Evolutionary conservation across 768 basidiomycete genomes (phyloP), one percentile per base, ranked within the genome.

Genomic region (Leccinellum albellum): DNA sequence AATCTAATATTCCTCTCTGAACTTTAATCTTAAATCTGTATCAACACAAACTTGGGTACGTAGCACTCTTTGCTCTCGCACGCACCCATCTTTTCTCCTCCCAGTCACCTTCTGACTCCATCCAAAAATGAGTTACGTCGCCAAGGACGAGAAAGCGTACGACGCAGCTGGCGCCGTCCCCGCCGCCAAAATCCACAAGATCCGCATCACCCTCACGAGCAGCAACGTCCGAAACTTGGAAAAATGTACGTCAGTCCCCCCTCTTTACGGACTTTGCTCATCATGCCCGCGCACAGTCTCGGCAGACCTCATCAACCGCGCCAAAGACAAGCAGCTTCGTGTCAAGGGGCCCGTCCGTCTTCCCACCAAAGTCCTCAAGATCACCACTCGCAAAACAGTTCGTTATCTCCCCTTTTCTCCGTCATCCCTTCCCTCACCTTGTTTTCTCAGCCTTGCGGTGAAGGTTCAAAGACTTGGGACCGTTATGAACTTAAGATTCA

Each of bases 391-490:
- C 72, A 99, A 99, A 78, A 96, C 97, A 63, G 94, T 94, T 60
- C 64, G 91, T 81, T 7, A 7, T 17, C 9, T 28, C 13, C 20
- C 6, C 28, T 23, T 0, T 9, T 23, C 32, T 12, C 58, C 32
- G 17, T 60, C 9, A 31, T 10, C 8, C 8, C 13, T 17, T 8
- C 35, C 24, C 60, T 51, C 37, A 56, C 47, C 45, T 1, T 17
- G 58, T 3, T 23, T 49, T 20, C 42, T 9, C 67, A 97, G 92
- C 91, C 97, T 77, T 98, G 97, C 72, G 97, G 97, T 92, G 97
- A 98, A 79, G 97, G 97, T 82, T 98, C 97, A 67, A 99, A 99
- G 88, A 99, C 97, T 73, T 99, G 97, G 97, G 97, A 99, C 79
- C 87, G 92, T 69, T 98, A 94, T 79, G 96, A 99, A 79, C 88